Percentiles rank a stretch among this genome's conserved stretches.
Conservation (phyloP, 2,329 filamentous ascomycete species). For the Cryphonectria radicalis region DNA sequence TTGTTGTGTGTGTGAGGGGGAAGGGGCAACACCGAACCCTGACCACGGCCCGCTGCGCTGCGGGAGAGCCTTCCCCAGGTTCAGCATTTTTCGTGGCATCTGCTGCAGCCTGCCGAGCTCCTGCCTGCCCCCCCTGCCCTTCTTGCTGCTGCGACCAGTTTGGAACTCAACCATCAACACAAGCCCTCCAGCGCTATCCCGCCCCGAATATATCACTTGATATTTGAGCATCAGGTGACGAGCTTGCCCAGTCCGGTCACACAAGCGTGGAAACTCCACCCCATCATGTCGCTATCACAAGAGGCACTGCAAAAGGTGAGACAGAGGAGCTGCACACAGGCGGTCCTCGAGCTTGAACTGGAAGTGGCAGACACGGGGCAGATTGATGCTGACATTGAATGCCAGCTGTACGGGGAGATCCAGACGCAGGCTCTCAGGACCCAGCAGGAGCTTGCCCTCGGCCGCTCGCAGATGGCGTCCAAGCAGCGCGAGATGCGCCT, state of each 20-base stretch:
- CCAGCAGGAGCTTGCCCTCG: constrained; percentile 89
- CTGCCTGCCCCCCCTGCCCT: neutral
- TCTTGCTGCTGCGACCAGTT: neutral
- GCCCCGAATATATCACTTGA: neutral
- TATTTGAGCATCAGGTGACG: neutral
- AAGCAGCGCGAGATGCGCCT: constrained; percentile 91
- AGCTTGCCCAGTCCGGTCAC: neutral
- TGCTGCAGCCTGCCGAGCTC: neutral
- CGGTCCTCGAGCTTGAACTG: neutral
- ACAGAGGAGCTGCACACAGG: neutral
- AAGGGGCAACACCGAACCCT: constrained; percentile 3
- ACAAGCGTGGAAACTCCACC: neutral
- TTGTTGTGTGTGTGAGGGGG: neutral
- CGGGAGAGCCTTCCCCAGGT: neutral
- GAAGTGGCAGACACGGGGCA: neutral
- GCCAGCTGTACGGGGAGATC: constrained; percentile 90
- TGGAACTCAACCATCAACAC: neutral
- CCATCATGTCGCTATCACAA: constrained; percentile 82
- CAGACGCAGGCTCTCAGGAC: constrained; percentile 86
- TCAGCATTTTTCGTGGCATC: neutral
- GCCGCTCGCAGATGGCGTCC: constrained; percentile 79
- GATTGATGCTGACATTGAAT: neutral
- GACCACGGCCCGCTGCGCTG: neutral
- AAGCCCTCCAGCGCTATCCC: neutral
- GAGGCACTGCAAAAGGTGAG: constrained; percentile 90